Evolutionary conservation across 1,284 basidiomycete species (phyloP), one percentile per base, ranked within the genome.

Genomic region (Coniophora puteana): DNA sequence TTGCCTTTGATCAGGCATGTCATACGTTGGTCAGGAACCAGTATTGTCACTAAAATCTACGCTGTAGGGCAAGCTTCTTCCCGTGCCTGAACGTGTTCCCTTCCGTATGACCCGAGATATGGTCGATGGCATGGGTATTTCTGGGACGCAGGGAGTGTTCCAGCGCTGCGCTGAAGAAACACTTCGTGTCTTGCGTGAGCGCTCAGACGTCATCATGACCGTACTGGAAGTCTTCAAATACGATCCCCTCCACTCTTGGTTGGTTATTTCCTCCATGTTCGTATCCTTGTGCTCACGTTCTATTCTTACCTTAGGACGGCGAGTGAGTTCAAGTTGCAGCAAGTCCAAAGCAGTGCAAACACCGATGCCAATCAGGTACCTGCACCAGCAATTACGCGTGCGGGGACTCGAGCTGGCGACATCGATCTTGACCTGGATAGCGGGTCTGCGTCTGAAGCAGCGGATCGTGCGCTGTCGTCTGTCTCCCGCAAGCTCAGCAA

Each of bases 161-260:
- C 83, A 95, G 46, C 80, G 92, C 22, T 98, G 94, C 59, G 86
- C 92, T 4, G 92, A 98, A 64, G 92, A 98, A 62, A 97, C 93
- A 0, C 67, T 99, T 12, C 80, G 93, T 12, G 93, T 98, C 8
- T 67, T 98, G 32, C 78, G 94, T 7, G 83, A 89, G 36, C 80
- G 84, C 7, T 89, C 90, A 0, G 85, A 86, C 41, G 80, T 95
- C 31, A 86, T 99, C 55, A 79, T 95, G 72, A 98, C 94, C 2
- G 87, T 99, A 1, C 74, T 99, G 26, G 94, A 97, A 57, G 95
- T 98, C 10, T 96, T 98, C 78, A 93, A 91, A 61, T 83, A 97
- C 57, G 95, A 99, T 63, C 95, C 96, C 0, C 73, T 99, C 11
- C 90, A 96, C 53, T 86, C 82, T 17, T 99, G 95, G 95, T 84